phyloP scores from a whole-genome alignment of 495 filamentous ascomycete genomes.

The Aspergillus homomorphus region DNA sequence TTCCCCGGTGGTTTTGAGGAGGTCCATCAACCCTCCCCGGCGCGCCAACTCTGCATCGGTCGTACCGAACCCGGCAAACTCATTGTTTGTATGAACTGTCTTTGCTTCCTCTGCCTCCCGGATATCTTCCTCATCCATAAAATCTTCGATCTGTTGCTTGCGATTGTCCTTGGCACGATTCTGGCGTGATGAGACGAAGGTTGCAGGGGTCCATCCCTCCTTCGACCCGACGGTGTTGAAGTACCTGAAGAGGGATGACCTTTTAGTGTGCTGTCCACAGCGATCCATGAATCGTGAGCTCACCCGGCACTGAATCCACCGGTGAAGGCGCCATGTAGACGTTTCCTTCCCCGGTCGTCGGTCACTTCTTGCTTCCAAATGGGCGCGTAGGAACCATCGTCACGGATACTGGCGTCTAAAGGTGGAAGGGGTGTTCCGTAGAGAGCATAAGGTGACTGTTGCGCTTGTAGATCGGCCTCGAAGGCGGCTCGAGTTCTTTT shows the following conservation, averaged over 20 bases:
- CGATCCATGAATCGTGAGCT: constrained; percentile 30
- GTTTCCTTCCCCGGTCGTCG: constrained; percentile 87
- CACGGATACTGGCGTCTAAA: constrained; percentile 70
- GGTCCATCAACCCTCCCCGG: constrained; percentile 64
- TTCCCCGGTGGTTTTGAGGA: constrained; percentile 72
- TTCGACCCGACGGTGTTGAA: constrained; percentile 98
- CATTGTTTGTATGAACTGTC: constrained; percentile 64
- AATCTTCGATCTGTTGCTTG: constrained; percentile 78
- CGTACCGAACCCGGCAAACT: constrained; percentile 74
- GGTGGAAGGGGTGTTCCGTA: constrained; percentile 87
- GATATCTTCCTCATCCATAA: constrained; percentile 97
- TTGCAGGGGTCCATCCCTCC: constrained; percentile 92
- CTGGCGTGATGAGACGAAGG: constrained; percentile 85
- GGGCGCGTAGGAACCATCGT: constrained; percentile 92
- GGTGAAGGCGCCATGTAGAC: constrained; percentile 94
- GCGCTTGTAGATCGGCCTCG: constrained; percentile 70
- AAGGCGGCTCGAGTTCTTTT: constrained; percentile 77
- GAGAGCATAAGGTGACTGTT: constrained; percentile 73
- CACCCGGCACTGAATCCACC: constrained; percentile 96
- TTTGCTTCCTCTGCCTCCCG: constrained; percentile 78
- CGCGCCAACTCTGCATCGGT: constrained; percentile 54
- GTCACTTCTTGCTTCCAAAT: constrained; percentile 97
- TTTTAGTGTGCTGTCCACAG: constrained; percentile 30
- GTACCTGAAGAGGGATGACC: constrained; percentile 56
- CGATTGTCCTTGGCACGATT: constrained; percentile 68